Evolutionary conservation across 306 rosid genomes (phyloP).

Genomic region (Spatholobus suberectus): DNA sequence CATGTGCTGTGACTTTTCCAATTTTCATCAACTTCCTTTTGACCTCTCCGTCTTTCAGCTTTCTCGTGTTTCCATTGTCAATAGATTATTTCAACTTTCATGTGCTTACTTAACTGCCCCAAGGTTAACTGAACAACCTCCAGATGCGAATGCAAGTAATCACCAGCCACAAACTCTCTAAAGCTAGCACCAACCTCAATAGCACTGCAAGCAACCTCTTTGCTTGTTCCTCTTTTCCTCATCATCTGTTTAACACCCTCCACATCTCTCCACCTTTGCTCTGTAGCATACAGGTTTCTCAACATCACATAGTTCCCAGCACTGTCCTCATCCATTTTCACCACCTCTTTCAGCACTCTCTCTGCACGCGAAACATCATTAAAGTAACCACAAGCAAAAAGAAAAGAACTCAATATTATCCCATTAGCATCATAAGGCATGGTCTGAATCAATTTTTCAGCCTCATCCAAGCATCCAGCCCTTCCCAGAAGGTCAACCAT

Average conservation of each 20-base stretch:
- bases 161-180: conserved; percentile 64
- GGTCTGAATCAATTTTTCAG: conserved; percentile 58
- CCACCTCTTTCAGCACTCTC: conserved; percentile 57
- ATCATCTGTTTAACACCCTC: conserved; percentile 64
- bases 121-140: conserved; percentile 50
- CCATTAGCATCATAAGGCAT: conserved; percentile 74
- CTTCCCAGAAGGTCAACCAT: conserved; percentile 78
- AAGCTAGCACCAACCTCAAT: conserved; percentile 66
- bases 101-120: conserved; percentile 63
- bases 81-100: conserved; percentile 51
- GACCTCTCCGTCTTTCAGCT: conserved; percentile 2
- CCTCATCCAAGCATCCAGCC: conserved; percentile 78
- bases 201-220: conserved; percentile 69
- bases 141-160: conserved; percentile 35
- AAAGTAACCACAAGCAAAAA: conserved; percentile 65
- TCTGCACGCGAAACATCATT: conserved; percentile 66
- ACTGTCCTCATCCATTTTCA: conserved; percentile 47
- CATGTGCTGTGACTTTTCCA: neutral
- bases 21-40: neutral
- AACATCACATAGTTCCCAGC: conserved; percentile 64
- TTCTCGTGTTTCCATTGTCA: conserved; percentile 11
- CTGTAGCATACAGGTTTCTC: conserved; percentile 69
- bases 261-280: conserved; percentile 66
- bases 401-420: conserved; percentile 70
- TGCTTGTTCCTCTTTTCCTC: conserved; percentile 56